Base-by-base conservation (phyloP, 768 basidiomycete genomes). In the Hypsizygus marmoreus region DNA sequence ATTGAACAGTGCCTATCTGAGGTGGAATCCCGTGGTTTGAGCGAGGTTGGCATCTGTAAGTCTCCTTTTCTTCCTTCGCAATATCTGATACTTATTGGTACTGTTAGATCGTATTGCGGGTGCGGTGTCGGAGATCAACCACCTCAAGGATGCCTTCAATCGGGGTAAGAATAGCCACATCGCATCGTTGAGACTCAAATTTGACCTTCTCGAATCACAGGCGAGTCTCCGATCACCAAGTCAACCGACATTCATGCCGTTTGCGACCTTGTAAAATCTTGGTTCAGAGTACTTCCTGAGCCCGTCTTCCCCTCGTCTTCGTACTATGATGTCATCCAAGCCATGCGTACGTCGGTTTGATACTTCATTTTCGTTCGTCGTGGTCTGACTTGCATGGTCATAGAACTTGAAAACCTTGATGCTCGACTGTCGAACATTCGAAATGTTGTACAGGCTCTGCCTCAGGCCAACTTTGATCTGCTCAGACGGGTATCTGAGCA, bases 31-130 rank as follows among this genome's bases (percentile, higher is more conserved):
- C 82, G 89, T 43, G 91, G 91, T 10, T 67, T 93, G 53, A 80
- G 70, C 13, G 91, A 93, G 72, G 81, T 87, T 51, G 91, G 91
- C 12, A 88, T 93, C 20, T 93, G 90, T 89, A 64, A 56, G 86
- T 73, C 17, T 16, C 23, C 25, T 19, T 32, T 13, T 26, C n/a
- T 23, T 42, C 20, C 19, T 14, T 32, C 42, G 6, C 20, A 26
- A 9, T 26, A 23, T 33, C 37, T 17, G 7, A 14, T 37, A 45
- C 24, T 19, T 7, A 4, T 8, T 16, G 41, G 13, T 53, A 45
- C 32, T 19, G 13, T 24, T 49, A 91, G 90, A 92, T 68, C 90
- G 91, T 40, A 83, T 94, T 46, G 84, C 90, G 8, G 91, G 91
- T 1, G 88, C 89, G 5, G 73, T 74, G 10, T 79, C 76, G 0